A percentile compares a stretch with the other conserved stretches of the same genome.
These are phyloP conservation scores for Picea sitchensis DNA, from an alignment of 75 land plant genomes.

Conservation along the genomic window DNA sequence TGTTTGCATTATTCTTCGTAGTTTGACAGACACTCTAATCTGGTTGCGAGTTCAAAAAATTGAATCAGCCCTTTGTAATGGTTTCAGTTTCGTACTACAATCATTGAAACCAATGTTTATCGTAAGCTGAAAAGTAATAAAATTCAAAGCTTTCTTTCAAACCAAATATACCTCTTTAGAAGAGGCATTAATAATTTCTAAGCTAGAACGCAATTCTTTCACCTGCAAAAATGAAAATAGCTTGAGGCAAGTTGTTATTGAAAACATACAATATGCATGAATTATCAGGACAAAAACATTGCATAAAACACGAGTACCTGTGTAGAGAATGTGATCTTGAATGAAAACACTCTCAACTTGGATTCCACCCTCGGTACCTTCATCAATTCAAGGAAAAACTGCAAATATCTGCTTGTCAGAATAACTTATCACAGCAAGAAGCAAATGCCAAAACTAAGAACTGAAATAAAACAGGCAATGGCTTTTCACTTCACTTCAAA, in stretches of 20 bases:
- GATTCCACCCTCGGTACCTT: constrained; percentile 96
- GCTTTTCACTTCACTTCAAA: no score
- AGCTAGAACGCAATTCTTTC: constrained; percentile 62
- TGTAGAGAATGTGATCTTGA: constrained; percentile 83
- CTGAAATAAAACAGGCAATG: not conserved
- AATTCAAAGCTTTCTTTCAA: not conserved
- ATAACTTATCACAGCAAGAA: not conserved
- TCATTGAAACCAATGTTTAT: not conserved
- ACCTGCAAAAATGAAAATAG: constrained; percentile 48
- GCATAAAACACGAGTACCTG: constrained; percentile 56
- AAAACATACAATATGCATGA: not conserved
- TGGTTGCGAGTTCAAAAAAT: constrained; percentile 15
- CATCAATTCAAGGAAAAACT: constrained; percentile 99
- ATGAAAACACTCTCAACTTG: constrained; percentile 91
- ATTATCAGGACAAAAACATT: not conserved
- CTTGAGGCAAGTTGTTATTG: not conserved
- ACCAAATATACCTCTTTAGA: constrained; percentile 65
- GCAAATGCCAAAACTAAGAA: constrained; percentile 1
- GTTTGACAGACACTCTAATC: constrained; percentile 80
- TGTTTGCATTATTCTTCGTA: constrained; percentile 94
- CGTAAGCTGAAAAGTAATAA: not conserved
- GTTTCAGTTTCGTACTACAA: not conserved
- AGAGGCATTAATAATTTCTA: constrained; percentile 71
- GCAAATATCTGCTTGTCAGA: constrained; percentile 14
- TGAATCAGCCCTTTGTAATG: not conserved